Evolutionary conservation across 257 asterid genomes (phyloP).

Genomic region (Solanum appendiculatum): DNA sequence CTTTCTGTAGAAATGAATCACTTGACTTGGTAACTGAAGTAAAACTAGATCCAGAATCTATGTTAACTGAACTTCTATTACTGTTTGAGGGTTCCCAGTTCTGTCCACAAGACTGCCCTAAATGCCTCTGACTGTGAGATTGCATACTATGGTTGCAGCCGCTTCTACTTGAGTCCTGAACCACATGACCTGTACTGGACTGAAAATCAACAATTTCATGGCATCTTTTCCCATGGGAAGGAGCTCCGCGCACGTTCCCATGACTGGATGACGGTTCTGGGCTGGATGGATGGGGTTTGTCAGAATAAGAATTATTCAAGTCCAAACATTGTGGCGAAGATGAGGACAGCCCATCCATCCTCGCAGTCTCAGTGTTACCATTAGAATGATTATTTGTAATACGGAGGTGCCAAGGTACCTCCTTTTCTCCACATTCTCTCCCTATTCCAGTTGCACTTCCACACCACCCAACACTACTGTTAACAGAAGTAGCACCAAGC

Average conservation of each 20-base stretch:
- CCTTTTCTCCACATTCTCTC: not conserved
- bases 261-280: not conserved
- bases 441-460: not conserved
- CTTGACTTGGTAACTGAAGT: not conserved
- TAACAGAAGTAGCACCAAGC: slow-evolving; percentile 13
- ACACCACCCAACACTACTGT: not conserved
- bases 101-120: slow-evolving; percentile 31
- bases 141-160: slow-evolving; percentile 13
- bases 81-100: slow-evolving; percentile 5
- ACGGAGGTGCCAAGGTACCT: slow-evolving; percentile 1
- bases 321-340: not conserved
- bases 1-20: not conserved
- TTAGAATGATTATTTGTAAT: not conserved
- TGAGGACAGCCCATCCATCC: not conserved
- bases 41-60: not conserved
- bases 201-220: not conserved
- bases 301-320: slow-evolving; percentile 7
- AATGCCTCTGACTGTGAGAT: slow-evolving; percentile 6
- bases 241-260: not conserved
- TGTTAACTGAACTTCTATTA: not conserved
- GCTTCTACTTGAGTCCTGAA: not conserved
- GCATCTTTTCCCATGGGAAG: not conserved
- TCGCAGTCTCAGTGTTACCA: not conserved
- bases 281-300: not conserved
- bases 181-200: not conserved